Percentiles rank a stretch among this genome's conserved stretches.
Evolutionary conservation across 1,284 basidiomycete genomes (phyloP).

Genomic region (Paramarasmius palmivorus): DNA sequence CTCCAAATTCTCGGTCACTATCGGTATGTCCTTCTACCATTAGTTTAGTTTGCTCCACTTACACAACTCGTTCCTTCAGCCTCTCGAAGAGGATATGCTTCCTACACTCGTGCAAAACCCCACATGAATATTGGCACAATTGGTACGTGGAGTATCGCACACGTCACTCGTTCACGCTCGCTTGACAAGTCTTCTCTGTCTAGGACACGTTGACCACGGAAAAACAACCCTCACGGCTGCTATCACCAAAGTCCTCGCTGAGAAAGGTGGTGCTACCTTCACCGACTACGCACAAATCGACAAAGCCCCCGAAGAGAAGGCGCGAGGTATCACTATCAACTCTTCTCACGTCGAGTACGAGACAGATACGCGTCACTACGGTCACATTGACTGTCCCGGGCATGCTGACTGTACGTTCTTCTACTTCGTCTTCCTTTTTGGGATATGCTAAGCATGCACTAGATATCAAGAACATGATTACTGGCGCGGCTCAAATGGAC

Average conservation of each 20-base stretch:
- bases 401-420: constrained; percentile 80
- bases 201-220: constrained; percentile 91
- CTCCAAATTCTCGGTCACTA: constrained; percentile 20
- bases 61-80: constrained; percentile 23
- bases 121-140: constrained; percentile 98
- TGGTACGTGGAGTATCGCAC: constrained; percentile 44
- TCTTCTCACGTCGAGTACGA: constrained; percentile 98
- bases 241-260: constrained; percentile 94
- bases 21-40: constrained; percentile 24
- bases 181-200: constrained; percentile 11
- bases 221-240: constrained; percentile 98
- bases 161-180: constrained; percentile 6
- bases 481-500: constrained; percentile 99
- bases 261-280: constrained; percentile 86
- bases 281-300: constrained; percentile 98
- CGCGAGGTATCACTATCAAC: constrained; percentile 98
- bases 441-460: constrained; percentile 7
- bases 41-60: constrained; percentile 10
- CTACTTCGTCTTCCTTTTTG: constrained; percentile 2
- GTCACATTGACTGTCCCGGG: constrained; percentile 98
- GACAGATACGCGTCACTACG: constrained; percentile 90
- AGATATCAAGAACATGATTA: constrained; percentile 99
- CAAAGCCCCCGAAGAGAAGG: constrained; percentile 99
- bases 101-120: constrained; percentile 85
- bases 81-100: constrained; percentile 66